Conservation (phyloP, 352 stramenopile genomes). For the Pythium insidiosum region DNA sequence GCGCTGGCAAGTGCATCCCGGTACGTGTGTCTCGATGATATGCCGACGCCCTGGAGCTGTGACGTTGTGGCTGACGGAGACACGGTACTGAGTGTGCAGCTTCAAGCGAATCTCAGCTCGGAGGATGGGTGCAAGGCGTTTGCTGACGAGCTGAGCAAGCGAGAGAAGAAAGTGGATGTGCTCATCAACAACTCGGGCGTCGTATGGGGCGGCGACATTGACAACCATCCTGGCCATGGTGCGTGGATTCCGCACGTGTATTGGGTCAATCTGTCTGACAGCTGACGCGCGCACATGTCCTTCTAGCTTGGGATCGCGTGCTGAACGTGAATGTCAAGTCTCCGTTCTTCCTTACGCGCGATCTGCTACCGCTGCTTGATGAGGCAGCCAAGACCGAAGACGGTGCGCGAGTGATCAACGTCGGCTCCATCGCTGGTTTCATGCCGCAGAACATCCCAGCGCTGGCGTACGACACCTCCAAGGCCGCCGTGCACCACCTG, state of each 20-base stretch:
- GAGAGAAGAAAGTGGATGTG: constrained; percentile 80
- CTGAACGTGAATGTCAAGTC: constrained; percentile 93
- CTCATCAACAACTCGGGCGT: constrained; percentile 93
- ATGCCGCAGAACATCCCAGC: constrained; percentile 82
- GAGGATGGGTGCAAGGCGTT: constrained; percentile 78
- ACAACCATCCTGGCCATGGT: constrained; percentile 27
- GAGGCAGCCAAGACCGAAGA: constrained; percentile 31
- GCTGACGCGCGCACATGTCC: no score
- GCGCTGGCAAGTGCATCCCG: constrained; percentile 52
- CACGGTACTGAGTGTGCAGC: constrained; percentile 9
- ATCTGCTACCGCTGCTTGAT: constrained; percentile 88
- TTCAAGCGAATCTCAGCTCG: constrained; percentile 69
- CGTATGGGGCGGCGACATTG: constrained; percentile 35
- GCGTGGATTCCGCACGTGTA: neutral
- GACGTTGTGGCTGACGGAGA: neutral
- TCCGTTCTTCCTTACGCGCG: constrained; percentile 89
- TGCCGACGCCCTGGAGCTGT: neutral
- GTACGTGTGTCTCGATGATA: constrained; percentile 11
- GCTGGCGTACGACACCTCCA: constrained; percentile 93
- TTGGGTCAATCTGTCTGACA: no score
- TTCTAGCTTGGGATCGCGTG: constrained; percentile 87
- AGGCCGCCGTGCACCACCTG: constrained; percentile 92
- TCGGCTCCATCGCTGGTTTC: constrained; percentile 71
- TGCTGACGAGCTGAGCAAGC: constrained; percentile 66
- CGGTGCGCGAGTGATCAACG: constrained; percentile 60